Conservation (phyloP, 2,329 filamentous ascomycete genomes). For the Nemania sp. region DNA sequence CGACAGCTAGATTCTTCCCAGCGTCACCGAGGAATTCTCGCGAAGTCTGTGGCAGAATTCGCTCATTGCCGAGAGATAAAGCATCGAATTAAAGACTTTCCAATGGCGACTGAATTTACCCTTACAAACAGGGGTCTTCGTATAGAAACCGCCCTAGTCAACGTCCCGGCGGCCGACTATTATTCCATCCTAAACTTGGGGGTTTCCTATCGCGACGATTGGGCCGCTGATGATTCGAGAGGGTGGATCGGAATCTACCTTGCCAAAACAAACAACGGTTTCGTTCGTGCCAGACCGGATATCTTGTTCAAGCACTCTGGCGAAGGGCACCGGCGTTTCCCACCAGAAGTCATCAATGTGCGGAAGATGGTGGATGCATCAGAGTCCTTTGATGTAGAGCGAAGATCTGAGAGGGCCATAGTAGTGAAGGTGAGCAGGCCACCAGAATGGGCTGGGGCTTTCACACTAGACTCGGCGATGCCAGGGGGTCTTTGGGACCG, state of each 20-base stretch:
- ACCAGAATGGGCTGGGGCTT: not conserved
- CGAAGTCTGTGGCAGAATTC: conserved; percentile 6
- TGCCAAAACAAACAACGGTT: conserved; percentile 5
- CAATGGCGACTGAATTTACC: conserved; percentile 3
- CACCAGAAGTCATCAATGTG: not conserved
- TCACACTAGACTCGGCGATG: not conserved
- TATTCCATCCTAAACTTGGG: conserved; percentile 10
- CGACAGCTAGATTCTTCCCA: not conserved
- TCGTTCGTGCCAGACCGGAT: conserved; percentile 7
- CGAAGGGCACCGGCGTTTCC: not conserved
- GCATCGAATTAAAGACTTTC: not conserved
- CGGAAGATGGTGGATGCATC: not conserved
- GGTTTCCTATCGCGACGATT: conserved; percentile 9
- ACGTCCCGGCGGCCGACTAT: not conserved
- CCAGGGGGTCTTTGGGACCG: conserved; percentile 6
- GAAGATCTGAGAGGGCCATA: conserved; percentile 4
- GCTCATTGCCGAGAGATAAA: conserved; percentile 3
- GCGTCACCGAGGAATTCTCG: conserved; percentile 10
- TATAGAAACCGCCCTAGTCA: conserved; percentile 1
- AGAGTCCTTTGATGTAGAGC: not conserved
- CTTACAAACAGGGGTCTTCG: conserved; percentile 11
- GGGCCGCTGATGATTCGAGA: not conserved
- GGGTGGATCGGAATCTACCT: conserved; percentile 13
- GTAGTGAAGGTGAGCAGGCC: not conserved
- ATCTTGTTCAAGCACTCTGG: not conserved